Conservation (phyloP, 192 early-diverging fungal species). For the Ramicandelaber brevisporus region DNA sequence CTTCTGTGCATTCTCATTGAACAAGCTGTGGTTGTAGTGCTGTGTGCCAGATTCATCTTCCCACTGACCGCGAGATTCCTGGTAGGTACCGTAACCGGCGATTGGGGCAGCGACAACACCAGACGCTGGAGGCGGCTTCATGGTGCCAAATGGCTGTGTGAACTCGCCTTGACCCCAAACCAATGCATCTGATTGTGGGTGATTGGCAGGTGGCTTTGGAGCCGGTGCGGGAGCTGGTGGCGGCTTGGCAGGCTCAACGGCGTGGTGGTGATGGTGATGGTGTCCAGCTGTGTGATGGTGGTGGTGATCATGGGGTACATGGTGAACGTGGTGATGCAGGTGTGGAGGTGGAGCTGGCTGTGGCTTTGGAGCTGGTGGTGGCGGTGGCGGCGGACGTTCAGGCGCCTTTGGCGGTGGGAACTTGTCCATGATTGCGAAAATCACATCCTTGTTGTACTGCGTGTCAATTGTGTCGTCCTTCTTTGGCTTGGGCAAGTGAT, state of each 20-base stretch:
- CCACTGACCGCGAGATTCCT: conserved; percentile 22
- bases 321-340: conserved; percentile 1
- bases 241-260: neutral
- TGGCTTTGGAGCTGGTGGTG: conserved; percentile 2
- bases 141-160: too few relatives aligned
- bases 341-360: too few relatives aligned
- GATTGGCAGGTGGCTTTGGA: too few relatives aligned
- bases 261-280: neutral
- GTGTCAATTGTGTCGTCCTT: conserved; percentile 18
- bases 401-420: conserved; percentile 17
- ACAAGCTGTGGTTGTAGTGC: conserved; percentile 24
- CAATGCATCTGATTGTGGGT: too few relatives aligned
- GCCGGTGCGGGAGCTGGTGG: conserved; percentile 1
- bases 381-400: conserved; percentile 9
- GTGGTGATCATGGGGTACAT: neutral
- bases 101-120: conserved; percentile 17
- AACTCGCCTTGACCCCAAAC: too few relatives aligned
- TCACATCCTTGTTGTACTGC: conserved; percentile 13
- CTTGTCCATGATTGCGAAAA: conserved; percentile 15
- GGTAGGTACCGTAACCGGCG: conserved; percentile 22
- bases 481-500: conserved; percentile 15
- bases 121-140: too few relatives aligned
- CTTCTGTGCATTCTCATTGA: conserved; percentile 21
- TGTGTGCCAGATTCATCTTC: conserved; percentile 22
- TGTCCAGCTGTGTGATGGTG: neutral